Base-by-base conservation (phyloP, 768 basidiomycete species). In the Amanita jacksonii region DNA sequence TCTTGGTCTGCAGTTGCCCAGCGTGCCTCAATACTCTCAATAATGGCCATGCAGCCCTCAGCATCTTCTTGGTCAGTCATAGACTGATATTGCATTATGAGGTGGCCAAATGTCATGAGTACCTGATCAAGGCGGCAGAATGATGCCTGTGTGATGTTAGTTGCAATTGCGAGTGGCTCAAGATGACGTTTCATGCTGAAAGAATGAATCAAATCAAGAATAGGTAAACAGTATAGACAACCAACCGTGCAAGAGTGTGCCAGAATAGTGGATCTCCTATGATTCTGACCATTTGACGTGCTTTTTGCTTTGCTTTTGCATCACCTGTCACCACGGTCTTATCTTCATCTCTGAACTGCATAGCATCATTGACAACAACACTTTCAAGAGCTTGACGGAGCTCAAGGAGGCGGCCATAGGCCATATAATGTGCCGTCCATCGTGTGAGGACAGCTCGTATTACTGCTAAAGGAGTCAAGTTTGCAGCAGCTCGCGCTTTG, bases 361-460 rank as follows among this genome's bases (percentile, higher is more conserved):
- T 37, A 24, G 46, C 51, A 41, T 62, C 57, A 3, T 51, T 25
- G 27, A 30, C 39, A 25, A 60, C 43, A 19, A 65, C 39, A 23
- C 33, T 8, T 12, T 39, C 20, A 4, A 64, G 51, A 1, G 50
- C 16, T 8, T 32, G 35, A 1, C 45, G 25, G 27, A 67, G 46
- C 25, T 62, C 46, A 6, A 65, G 47, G 13, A 68, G 56, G 7
- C 57, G 51, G 8, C 46, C 5, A 42, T 57, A 67, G n/a, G 65
- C 62, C 24, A 57, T 42, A 30, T 60, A 62, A 48, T 66, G 63
- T 19, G 61, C 50, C 0, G 63, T 60, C 66, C 66, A 67, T 10
- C 54, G 44, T n/a, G 64, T 64, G n/a, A 63, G 41, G 34, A 65
- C 59, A 7, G 62, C 59, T 5, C 48, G 51, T n/a, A 66, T 50